Base-by-base conservation (phyloP, 2,329 filamentous ascomycete species). In the Huntiella omanensis region DNA sequence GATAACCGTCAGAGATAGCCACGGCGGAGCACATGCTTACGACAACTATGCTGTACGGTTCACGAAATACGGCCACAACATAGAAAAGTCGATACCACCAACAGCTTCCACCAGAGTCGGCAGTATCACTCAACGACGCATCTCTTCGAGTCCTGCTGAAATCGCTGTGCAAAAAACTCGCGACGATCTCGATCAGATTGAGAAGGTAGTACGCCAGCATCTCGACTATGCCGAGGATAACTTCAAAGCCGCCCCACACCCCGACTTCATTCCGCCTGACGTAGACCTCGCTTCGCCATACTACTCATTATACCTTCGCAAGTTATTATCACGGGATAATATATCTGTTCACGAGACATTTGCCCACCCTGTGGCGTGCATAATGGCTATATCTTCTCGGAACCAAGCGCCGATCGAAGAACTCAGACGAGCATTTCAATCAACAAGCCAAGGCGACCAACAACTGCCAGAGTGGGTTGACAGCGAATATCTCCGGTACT, bases 41-140 rank as follows among this genome's bases (percentile, higher is more conserved):
- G 88, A 95, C 47, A 86, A 96, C 59, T 98, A 86, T 61, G 80
- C 84, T 1, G 72, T 98, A 49, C 80, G 85, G 47, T 95, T 98
- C 59, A 77, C 81, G 4, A 73, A 75, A 49, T 73, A 92, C 46
- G 77, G 76, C 1, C 67, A 72, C 52, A 66, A 69, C 16, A 57
- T 76, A 12, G 70, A 74, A 53, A 60, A 65, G 42, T 68, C 70
- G 1, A 67, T 71, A 45, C 59, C 64, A 7, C 54, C 56, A 10
- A 55, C 57, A 5, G 57, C 59, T 32, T 44, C 47, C 6, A 37
- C 47, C 15, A 46, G 40, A 48, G 40, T 46, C 33, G 41, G 35
- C 11, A 39, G 43, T 33, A 33, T 13, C 2, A 38, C 33, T 36
- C 36, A 41, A 16, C 43, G 47, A 7, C 48, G 41, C 11, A 13